Evolutionary conservation across 768 basidiomycete species (phyloP).

Genomic region (Zangia roseola): DNA sequence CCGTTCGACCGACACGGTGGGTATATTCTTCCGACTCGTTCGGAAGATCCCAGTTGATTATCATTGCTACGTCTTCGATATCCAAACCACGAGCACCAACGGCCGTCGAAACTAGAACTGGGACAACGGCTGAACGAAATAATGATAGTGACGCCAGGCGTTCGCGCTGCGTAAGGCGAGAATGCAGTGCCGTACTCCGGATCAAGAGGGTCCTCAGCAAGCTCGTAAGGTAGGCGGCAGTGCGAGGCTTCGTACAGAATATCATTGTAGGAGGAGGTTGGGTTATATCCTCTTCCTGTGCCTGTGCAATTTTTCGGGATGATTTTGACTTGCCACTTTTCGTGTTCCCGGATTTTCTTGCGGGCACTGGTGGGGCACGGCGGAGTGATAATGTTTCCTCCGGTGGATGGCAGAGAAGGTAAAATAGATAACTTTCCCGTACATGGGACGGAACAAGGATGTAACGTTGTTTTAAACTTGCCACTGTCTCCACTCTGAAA

Average conservation of each 20-base stretch:
- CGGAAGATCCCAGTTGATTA: constrained; percentile 97
- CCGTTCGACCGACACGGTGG: constrained; percentile 93
- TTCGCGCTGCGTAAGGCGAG: constrained; percentile 89
- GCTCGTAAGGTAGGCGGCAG: constrained; percentile 84
- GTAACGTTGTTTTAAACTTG: constrained; percentile 84
- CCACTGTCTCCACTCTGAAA: constrained; percentile 82
- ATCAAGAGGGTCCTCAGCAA: constrained; percentile 78
- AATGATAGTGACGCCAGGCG: constrained; percentile 79
- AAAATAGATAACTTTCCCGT: constrained; percentile 86
- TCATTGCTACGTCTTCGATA: constrained; percentile 94
- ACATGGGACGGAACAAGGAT: constrained; percentile 93
- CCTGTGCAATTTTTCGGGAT: constrained; percentile 30
- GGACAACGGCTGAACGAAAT: constrained; percentile 84
- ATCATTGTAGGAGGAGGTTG: constrained; percentile 96
- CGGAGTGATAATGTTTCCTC: constrained; percentile 70
- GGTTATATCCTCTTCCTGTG: constrained; percentile 52
- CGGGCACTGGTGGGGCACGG: constrained; percentile 56
- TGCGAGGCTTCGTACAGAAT: constrained; percentile 82
- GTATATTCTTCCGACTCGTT: constrained; percentile 90
- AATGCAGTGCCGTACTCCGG: constrained; percentile 88
- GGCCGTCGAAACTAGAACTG: constrained; percentile 91
- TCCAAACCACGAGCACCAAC: constrained; percentile 95
- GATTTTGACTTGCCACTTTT: constrained; percentile 37
- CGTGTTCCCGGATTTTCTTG: background rate
- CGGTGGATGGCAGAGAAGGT: constrained; percentile 88